Evolutionary conservation across 495 filamentous ascomycete genomes (phyloP), one percentile per base, ranked within the genome.

Genomic region (Penicillium steckii): DNA sequence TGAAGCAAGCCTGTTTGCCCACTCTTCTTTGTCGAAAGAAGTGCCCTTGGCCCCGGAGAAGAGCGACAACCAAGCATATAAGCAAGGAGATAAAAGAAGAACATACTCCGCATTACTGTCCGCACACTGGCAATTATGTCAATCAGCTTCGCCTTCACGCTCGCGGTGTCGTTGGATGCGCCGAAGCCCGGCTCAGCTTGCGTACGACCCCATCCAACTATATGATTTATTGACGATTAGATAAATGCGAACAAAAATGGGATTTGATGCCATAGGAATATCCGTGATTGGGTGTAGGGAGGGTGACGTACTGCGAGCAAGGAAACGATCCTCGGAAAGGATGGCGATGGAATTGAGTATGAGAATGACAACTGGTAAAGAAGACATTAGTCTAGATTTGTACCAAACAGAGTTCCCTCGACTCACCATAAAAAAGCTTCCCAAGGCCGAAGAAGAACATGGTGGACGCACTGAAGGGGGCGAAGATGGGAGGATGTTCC

Each of bases 271-370:
- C 24, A 25, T 38, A 8, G 9, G 32, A 22, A 32, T 19, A 17
- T 29, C 53, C 26, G 44, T 22, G 22, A 41, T 43, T 37, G 56
- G 27, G 35, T 29, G 46, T 37, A 38, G 44, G 30, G 44, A 43
- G 50, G 38, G 42, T 26, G 44, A 74, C 84, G 59, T 86, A 95
- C 91, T 94, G 61, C 95, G 84, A 44, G 95, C 94, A 44, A 98
- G 86, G 70, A 98, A 98, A 25, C 95, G 85, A 75, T 98, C 94
- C 82, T 98, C 93, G 61, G 91, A 96, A 44, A 97, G 86, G 71
- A 98, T 85, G 45, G 91, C 90, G 66, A 97, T 89, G 33, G 90
- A 89, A 74, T 98, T 98, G 65, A 92, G 83, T 66, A 97, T 80
- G 64, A 98, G 88, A 66, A 95, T 74, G 51, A 82, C 78, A 45